phyloP scores from a whole-genome alignment of 495 filamentous ascomycete genomes.

The Cryomyces minteri region DNA sequence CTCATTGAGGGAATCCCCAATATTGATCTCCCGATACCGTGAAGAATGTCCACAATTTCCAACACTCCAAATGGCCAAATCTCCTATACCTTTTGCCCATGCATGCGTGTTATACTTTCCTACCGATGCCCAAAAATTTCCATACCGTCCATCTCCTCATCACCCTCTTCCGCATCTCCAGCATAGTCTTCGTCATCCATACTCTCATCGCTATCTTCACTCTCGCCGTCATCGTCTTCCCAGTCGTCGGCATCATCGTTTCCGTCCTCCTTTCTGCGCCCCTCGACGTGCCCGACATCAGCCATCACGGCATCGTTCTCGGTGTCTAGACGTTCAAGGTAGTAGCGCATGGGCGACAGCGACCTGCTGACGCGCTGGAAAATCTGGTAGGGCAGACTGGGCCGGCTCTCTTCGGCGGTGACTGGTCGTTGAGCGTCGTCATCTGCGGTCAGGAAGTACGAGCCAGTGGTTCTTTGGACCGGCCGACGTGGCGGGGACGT shows the following conservation, averaged over 20 bases:
- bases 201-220: not conserved
- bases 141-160: conserved; percentile 1
- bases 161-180: conserved; percentile 1
- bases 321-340: conserved; percentile 8
- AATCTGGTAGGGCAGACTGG: conserved; percentile 13
- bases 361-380: conserved; percentile 14
- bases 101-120: not conserved
- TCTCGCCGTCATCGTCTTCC: conserved; percentile 1
- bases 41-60: too few relatives aligned
- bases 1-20: too few relatives aligned
- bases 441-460: not conserved
- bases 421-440: not conserved
- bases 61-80: not conserved
- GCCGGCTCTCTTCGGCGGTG: not conserved
- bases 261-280: conserved; percentile 2
- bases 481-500: conserved; percentile 1
- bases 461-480: conserved; percentile 1
- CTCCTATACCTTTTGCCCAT: not conserved
- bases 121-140: not conserved
- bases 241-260: conserved; percentile 11
- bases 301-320: not conserved
- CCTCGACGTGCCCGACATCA: conserved; percentile 5
- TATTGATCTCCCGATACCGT: too few relatives aligned
- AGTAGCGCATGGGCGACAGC: conserved; percentile 12
- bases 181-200: conserved; percentile 3